Percentiles rank a stretch among this genome's conserved stretches.
Evolutionary conservation across 2,329 filamentous ascomycete species (phyloP).

Genomic region (Cephalotrichum gorgonifer): DNA sequence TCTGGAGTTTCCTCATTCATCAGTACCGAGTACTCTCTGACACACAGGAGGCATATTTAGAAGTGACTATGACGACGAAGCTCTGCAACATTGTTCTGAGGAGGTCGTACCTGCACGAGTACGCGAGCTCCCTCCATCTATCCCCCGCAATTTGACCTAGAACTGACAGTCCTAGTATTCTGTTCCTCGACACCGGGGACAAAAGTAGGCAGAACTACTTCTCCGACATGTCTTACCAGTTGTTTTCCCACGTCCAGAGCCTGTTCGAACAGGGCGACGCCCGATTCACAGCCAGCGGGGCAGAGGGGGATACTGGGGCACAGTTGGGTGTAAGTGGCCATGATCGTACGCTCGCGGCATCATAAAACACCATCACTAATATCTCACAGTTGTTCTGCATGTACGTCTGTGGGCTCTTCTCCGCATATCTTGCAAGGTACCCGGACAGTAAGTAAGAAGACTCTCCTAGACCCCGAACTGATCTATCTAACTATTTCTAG

Average conservation of each 20-base stretch:
- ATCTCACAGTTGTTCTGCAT: constrained; percentile 34
- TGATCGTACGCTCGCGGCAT: neutral
- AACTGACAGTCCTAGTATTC: neutral
- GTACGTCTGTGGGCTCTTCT: constrained; percentile 43
- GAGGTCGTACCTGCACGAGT: constrained; percentile 43
- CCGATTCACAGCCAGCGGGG: constrained; percentile 34
- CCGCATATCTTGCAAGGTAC: constrained; percentile 41
- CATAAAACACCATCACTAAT: neutral
- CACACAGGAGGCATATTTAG: constrained; percentile 35
- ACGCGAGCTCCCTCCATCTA: constrained; percentile 6
- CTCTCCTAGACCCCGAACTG: neutral
- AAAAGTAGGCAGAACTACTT: neutral
- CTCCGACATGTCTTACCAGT: constrained; percentile 29
- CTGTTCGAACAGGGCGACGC: constrained; percentile 40
- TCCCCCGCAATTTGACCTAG: neutral
- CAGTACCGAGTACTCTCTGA: constrained; percentile 1
- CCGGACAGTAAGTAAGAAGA: constrained; percentile 30
- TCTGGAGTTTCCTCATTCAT: neutral
- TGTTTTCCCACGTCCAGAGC: constrained; percentile 36
- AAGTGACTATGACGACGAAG: constrained; percentile 42
- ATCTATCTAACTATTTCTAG: constrained; percentile 13
- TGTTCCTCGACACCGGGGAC: neutral
- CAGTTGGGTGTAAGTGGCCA: constrained; percentile 36
- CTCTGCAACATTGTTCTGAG: constrained; percentile 47
- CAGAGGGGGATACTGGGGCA: constrained; percentile 38